Percentiles rank a stretch among this genome's conserved stretches.
These are phyloP conservation scores for Diaporthe sp. DNA, from an alignment of 2,329 filamentous ascomycete species.

Conservation along the genomic window DNA sequence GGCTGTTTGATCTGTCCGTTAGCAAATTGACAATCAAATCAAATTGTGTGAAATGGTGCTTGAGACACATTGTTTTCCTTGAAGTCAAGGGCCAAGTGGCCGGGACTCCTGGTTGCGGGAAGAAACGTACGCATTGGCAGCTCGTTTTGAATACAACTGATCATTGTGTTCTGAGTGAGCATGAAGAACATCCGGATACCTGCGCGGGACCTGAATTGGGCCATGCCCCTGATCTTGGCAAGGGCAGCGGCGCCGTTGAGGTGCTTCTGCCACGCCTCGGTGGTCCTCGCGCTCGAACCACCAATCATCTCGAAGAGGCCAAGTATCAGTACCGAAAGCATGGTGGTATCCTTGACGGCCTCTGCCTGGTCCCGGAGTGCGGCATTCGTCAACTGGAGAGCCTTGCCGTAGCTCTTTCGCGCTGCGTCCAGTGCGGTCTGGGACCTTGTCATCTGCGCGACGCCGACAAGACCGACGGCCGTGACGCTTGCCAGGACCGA, in stretches of 20 bases:
- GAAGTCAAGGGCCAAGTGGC: neutral
- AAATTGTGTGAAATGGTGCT: neutral
- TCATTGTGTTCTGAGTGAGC: conserved; percentile 64
- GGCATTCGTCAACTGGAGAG: conserved; percentile 63
- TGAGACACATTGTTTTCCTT: too few relatives aligned
- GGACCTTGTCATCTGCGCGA: conserved; percentile 61
- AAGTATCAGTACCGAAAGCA: conserved; percentile 67
- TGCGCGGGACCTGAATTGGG: conserved; percentile 60
- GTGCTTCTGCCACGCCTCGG: conserved; percentile 67
- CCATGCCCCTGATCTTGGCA: conserved; percentile 62
- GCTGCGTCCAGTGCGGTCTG: conserved; percentile 61
- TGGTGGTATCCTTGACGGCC: conserved; percentile 63
- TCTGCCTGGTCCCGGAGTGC: conserved; percentile 61
- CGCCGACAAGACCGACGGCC: conserved; percentile 66
- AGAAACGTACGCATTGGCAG: conserved; percentile 55
- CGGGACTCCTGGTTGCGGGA: neutral
- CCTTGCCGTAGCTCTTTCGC: conserved; percentile 64
- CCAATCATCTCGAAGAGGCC: conserved; percentile 68
- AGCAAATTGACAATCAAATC: neutral
- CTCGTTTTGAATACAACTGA: conserved; percentile 65
- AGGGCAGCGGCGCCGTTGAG: conserved; percentile 66
- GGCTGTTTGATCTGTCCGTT: conserved; percentile 43
- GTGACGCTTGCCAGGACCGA: conserved; percentile 66
- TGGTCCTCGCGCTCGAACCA: conserved; percentile 56
- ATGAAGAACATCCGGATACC: conserved; percentile 68